These are phyloP conservation scores for Amanita thiersii DNA, from an alignment of 768 basidiomycete species.

Conservation along the genomic window DNA sequence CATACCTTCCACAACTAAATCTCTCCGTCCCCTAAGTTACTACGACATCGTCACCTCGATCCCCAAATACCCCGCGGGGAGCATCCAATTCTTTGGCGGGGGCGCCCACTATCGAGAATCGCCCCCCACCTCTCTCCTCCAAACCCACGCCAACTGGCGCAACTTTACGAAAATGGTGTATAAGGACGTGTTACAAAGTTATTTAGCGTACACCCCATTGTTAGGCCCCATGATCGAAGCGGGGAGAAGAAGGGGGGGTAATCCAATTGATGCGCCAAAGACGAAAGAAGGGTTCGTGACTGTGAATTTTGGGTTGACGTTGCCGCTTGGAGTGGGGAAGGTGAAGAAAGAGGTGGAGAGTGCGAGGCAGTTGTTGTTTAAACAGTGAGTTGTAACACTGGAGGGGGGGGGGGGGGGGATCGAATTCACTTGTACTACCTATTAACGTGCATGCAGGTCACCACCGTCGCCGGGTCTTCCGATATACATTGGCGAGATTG, in stretches of 20 bases:
- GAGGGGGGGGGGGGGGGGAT: no score
- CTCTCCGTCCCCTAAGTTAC: not conserved
- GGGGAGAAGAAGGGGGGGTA: conserved; percentile 18
- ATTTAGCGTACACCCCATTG: conserved; percentile 21
- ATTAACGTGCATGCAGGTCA: conserved; percentile 9
- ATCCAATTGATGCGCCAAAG: conserved; percentile 18
- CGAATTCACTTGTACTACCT: not conserved
- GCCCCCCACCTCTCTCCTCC: conserved; percentile 11
- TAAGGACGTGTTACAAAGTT: conserved; percentile 10
- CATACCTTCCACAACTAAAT: conserved; percentile 13
- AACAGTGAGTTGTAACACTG: conserved; percentile 23
- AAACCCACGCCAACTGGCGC: conserved; percentile 17
- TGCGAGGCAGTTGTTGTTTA: conserved; percentile 19
- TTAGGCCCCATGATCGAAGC: conserved; percentile 18
- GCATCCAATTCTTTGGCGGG: conserved; percentile 18
- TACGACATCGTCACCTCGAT: not conserved
- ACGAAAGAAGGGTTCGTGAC: conserved; percentile 18
- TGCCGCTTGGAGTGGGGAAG: conserved; percentile 13
- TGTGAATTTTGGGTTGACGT: conserved; percentile 22
- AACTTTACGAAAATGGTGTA: conserved; percentile 14
- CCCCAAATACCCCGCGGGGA: conserved; percentile 7
- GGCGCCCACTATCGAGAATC: conserved; percentile 16
- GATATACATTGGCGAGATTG: conserved; percentile 32
- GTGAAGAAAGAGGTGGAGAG: conserved; percentile 17
- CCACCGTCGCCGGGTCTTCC: conserved; percentile 29